Percentiles rank a stretch among this genome's conserved stretches.
Conservation (phyloP, 2,329 filamentous ascomycete species). For the Fusarium sambucinum region DNA sequence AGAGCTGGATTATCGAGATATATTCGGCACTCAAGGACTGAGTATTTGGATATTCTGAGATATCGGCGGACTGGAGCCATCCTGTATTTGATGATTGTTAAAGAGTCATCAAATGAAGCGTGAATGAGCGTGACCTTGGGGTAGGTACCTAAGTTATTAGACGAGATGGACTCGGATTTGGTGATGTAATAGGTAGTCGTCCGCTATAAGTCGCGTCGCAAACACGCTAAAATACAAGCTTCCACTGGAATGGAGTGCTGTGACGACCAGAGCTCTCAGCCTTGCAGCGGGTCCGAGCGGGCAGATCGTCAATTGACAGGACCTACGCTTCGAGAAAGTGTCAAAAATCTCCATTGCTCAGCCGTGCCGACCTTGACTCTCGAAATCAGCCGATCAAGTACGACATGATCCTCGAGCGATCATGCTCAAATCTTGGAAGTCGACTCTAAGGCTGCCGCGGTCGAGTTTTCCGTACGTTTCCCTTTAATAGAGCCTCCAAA, state of each 20-base stretch:
- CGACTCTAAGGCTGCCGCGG: constrained; percentile 80
- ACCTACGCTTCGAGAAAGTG: constrained; percentile 20
- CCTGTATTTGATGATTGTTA: neutral
- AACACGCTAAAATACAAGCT: constrained; percentile 32
- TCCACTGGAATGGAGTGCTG: constrained; percentile 7
- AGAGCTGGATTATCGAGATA: constrained; percentile 93
- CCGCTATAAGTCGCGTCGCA: constrained; percentile 34
- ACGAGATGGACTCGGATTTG: constrained; percentile 8
- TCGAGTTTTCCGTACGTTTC: constrained; percentile 75
- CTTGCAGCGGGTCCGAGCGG: constrained; percentile 43
- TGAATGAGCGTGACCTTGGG: constrained; percentile 10
- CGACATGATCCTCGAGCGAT: constrained; percentile 49
- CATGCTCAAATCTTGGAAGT: constrained; percentile 75
- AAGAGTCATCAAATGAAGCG: constrained; percentile 4
- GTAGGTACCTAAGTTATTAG: neutral
- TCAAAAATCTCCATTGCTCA: constrained; percentile 44
- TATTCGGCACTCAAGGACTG: constrained; percentile 95
- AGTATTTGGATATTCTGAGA: constrained; percentile 90
- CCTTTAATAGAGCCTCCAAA: neutral
- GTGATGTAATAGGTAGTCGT: constrained; percentile 41
- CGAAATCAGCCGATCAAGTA: constrained; percentile 14
- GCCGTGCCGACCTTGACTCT: constrained; percentile 25
- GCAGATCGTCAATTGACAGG: constrained; percentile 31
- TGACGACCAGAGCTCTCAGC: constrained; percentile 37
- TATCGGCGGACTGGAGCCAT: constrained; percentile 94